These are phyloP conservation scores for Ceratocystis lukuohia DNA, from an alignment of 2,329 filamentous ascomycete species.

Conservation along the genomic window DNA sequence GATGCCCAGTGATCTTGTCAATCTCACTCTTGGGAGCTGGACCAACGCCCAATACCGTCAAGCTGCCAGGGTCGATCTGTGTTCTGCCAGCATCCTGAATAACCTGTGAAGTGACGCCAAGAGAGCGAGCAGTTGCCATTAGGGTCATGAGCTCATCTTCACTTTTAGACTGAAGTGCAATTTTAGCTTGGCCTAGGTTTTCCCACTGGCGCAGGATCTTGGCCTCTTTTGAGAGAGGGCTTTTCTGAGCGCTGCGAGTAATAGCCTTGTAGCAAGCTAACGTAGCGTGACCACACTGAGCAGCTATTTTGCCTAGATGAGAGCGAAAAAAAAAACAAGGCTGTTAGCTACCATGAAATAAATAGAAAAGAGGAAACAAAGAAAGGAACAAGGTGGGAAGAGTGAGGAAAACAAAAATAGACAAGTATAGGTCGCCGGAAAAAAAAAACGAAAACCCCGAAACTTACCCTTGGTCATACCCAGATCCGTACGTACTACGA, in stretches of 20 bases:
- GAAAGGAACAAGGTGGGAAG: neutral
- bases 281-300: conserved; percentile 90
- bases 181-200: conserved; percentile 73
- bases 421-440: neutral
- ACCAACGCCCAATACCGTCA: conserved; percentile 77
- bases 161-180: conserved; percentile 76
- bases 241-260: conserved; percentile 37
- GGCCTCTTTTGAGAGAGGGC: conserved; percentile 40
- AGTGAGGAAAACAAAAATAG: neutral
- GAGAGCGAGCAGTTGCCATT: conserved; percentile 64
- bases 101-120: conserved; percentile 78
- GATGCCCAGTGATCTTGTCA: conserved; percentile 67
- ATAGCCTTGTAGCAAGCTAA: conserved; percentile 92
- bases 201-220: conserved; percentile 75
- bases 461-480: conserved; percentile 88
- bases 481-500: conserved; percentile 84
- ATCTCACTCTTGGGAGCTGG: conserved; percentile 75
- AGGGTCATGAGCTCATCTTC: conserved; percentile 66
- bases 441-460: conserved; percentile 9
- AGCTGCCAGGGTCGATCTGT: conserved; percentile 85
- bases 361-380: neutral
- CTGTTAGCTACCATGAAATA: neutral
- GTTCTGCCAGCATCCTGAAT: conserved; percentile 94
- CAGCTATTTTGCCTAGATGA: conserved; percentile 76
- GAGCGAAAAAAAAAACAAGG: neutral